Evolutionary conservation across 2,329 filamentous ascomycete species (phyloP).

Genomic region (Fusarium abutilonis): DNA sequence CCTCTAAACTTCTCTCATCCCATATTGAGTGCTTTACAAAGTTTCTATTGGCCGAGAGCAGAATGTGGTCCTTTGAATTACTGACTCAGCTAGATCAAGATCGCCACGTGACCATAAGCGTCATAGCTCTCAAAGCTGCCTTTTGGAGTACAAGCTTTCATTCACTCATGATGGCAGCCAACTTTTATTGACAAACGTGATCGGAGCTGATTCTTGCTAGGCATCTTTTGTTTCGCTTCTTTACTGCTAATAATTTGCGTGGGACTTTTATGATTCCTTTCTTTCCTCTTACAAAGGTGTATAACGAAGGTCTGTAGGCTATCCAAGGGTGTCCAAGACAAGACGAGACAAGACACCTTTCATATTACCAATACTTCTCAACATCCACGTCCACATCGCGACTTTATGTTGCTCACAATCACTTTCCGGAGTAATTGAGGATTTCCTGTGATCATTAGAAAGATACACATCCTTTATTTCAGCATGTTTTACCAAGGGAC

Average conservation of each 20-base stretch:
- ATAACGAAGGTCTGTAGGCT: constrained; percentile 1
- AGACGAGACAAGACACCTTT: constrained; percentile 41
- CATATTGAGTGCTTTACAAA: constrained; percentile 4
- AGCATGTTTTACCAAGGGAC: constrained; percentile 84
- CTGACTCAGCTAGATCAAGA: constrained; percentile 25
- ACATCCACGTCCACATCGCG: constrained; percentile 7
- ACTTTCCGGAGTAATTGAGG: background rate
- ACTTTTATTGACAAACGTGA: background rate
- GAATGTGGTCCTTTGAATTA: background rate
- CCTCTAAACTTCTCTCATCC: constrained; percentile 9
- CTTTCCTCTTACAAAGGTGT: background rate
- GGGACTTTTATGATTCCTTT: background rate
- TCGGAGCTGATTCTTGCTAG: constrained; percentile 4
- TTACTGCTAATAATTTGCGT: background rate
- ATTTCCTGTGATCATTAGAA: background rate
- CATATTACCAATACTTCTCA: constrained; percentile 11
- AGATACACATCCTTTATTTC: background rate
- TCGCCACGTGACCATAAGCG: constrained; percentile 28
- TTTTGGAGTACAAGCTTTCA: background rate
- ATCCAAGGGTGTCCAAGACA: constrained; percentile 23
- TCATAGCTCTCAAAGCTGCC: constrained; percentile 28
- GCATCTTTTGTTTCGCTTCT: background rate
- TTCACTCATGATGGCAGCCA: constrained; percentile 17
- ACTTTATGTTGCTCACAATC: constrained; percentile 5
- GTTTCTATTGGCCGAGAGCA: constrained; percentile 31